phyloP scores from a whole-genome alignment of 345 rosid species.

The Melastoma malabathricum region DNA sequence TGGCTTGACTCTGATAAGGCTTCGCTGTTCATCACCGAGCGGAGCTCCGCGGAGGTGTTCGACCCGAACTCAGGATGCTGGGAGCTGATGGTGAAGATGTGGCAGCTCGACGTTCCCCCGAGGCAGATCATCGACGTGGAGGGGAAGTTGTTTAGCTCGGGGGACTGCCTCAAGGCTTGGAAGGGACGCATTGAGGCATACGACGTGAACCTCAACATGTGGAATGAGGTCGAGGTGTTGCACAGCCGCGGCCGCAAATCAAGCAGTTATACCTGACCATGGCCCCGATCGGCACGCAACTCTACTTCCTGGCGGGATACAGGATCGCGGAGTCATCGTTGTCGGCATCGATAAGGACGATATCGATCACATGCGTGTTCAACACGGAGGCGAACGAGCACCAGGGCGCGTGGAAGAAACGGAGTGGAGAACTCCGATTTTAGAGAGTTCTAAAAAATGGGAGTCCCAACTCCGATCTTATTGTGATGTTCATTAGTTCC shows the following conservation, averaged over 20 bases:
- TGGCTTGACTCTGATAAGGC: constrained; percentile 13
- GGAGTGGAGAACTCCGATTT: too few species aligned
- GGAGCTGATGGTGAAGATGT: constrained; percentile 38
- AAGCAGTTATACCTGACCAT: constrained; percentile 26
- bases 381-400: constrained; percentile 19
- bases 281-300: constrained; percentile 40
- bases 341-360: constrained; percentile 8
- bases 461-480: too few species aligned
- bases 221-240: constrained; percentile 38
- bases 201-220: constrained; percentile 28
- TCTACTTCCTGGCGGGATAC: too few species aligned
- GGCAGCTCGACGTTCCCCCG: constrained; percentile 54
- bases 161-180: constrained; percentile 46
- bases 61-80: constrained; percentile 18
- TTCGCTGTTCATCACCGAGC: constrained; percentile 20
- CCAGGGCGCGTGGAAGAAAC: constrained; percentile 26
- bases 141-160: constrained; percentile 34
- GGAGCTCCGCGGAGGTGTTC: constrained; percentile 45
- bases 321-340: constrained; percentile 11
- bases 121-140: constrained; percentile 30
- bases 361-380: constrained; percentile 22
- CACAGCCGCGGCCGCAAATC: constrained; percentile 12
- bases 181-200: constrained; percentile 42
- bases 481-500: too few species aligned
- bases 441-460: too few species aligned